phyloP scores from a whole-genome alignment of 1,284 basidiomycete species.

The Crepidotus sp. region DNA sequence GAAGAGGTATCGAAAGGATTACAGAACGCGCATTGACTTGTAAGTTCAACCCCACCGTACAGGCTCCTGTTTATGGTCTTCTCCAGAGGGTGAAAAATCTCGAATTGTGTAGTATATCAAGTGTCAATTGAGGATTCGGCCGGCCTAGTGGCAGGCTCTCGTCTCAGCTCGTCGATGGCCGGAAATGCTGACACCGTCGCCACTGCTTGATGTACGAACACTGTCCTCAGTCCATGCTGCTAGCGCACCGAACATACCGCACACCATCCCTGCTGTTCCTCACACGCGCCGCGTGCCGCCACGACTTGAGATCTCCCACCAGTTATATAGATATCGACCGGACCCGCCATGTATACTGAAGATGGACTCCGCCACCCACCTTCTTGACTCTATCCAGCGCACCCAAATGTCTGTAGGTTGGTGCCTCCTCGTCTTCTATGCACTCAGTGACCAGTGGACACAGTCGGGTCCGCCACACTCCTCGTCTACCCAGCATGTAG shows the following conservation, averaged over 20 bases:
- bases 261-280: neutral
- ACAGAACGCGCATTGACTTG: conserved; percentile 13
- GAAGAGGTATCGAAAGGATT: conserved; percentile 45
- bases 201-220: neutral
- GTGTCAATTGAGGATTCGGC: neutral
- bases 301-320: neutral
- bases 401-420: conserved; percentile 8
- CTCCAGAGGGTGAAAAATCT: neutral
- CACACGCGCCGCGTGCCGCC: neutral
- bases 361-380: neutral
- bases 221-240: neutral
- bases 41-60: neutral
- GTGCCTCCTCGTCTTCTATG: neutral
- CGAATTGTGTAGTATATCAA: neutral
- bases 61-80: neutral
- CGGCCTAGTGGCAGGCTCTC: neutral
- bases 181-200: neutral
- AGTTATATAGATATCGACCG: conserved; percentile 1
- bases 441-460: neutral
- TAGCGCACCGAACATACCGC: neutral
- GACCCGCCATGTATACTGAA: neutral
- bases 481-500: conserved; percentile 3
- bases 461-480: conserved; percentile 3
- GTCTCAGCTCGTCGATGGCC: neutral
- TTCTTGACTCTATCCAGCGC: conserved; percentile 2